Base-by-base conservation (phyloP, 768 basidiomycete genomes). In the Neoboletus magnificus region DNA sequence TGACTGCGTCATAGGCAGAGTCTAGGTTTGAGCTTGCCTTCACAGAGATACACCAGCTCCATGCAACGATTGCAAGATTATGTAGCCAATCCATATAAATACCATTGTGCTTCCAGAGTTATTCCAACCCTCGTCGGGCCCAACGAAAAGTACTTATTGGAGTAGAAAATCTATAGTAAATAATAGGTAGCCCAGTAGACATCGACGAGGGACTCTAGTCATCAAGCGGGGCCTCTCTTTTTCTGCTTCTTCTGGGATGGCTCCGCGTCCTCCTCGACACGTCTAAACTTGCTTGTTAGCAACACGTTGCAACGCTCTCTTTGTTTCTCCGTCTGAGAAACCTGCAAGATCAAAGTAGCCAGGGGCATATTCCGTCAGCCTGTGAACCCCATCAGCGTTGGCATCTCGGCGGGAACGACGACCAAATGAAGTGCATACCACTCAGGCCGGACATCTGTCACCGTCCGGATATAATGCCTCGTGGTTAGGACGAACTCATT, bases 401-500 rank as follows among this genome's bases (percentile, higher is more conserved):
- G 12, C 33, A 30, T 25, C 57, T 5, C 39, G 8, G 13, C 22
- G 20, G 15, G 52, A 60, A 37, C 32, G 7, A 41, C n/a, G 18
- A 52, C 23, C 32, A 20, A 6, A 32, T n/a, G 11, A 37, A 48
- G 12, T 9, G 73, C 79, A 42, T 66, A 91, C 93, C 97, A 98
- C 65, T 96, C 93, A 3, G 88, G 80, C 66, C 81, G 78, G 52
- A 96, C 81, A 51, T 93, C 92, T 0, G 94, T 86, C 20, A 96
- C 92, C 0, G 91, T 96, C 29, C 97, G 85, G 66, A 99, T 94
- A 66, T 89, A 98, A 56, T 82, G 86, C 46, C 86, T 74, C 7
- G 91, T 91, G 8, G 95, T 98, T 61, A 98, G 73, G 11, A 98
- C 93, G 62, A 98, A 99, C 73, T 96, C 94, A 66, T 95, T 93